Evolutionary conservation across 148 eudicot genomes (phyloP), one percentile per base, ranked within the genome.

Genomic region (Vaccinium corymbosum): DNA sequence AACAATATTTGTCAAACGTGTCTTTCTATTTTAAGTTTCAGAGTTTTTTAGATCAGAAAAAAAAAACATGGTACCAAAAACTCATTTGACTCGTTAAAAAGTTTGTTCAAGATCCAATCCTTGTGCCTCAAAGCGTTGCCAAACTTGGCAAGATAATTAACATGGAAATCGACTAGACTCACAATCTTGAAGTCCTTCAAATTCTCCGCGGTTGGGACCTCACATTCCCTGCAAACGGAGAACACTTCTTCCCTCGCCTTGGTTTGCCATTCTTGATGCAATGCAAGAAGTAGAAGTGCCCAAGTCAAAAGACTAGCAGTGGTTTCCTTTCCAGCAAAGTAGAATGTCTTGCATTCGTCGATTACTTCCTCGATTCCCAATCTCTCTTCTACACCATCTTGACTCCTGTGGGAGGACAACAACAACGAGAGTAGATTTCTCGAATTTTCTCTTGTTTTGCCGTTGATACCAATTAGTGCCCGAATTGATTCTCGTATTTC

Each of bases 261-360:
- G 48, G 4, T 76, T 82, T 95, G 98, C 98, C 98, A 95, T 64
- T 95, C 95, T 66, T 87, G 89, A 87, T 95, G 92, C 14, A 78
- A 61, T 51, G 91, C 97, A 11, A 95, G 89, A 13, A 95, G 92
- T 53, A 95, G 80, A 78, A 95, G 86, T 32, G 90, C 90, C 97
- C 98, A 95, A 32, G 95, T 95, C 78, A 95, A 85, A 13, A 92
- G 88, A 85, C 89, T 90, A 50, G 95, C 97, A 27, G 94, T 92
- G 8, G 98, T 95, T 64, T 93, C 98, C 84, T 92, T 95, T 61
- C 98, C 98, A n/a, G 97, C 94, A 82, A 95, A 92, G 87, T 93
- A 95, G 82, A 95, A 93, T 29, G 97, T 95, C 86, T 93, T 92
- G 88, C 98, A 95, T 82, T 95, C 98, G 20, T 90, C 89, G 16